Evolutionary conservation across 2,329 filamentous ascomycete species (phyloP).

Genomic region (Boeremia lycopersici): DNA sequence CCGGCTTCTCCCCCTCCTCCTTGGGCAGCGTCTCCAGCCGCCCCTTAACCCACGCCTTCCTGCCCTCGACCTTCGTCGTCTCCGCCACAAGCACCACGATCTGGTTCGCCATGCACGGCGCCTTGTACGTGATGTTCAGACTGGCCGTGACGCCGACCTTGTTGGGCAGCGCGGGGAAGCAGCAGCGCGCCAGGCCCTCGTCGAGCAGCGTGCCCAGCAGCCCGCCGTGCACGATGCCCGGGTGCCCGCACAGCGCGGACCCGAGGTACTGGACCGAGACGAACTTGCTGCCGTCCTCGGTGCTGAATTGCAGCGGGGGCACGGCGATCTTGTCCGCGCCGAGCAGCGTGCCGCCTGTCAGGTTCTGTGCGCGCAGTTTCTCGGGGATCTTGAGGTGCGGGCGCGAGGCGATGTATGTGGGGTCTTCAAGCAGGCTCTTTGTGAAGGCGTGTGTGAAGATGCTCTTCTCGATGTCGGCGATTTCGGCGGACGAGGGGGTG

Average conservation of each 20-base stretch:
- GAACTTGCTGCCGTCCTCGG: constrained; percentile 56
- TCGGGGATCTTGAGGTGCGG: constrained; percentile 87
- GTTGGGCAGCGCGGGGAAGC: constrained; percentile 85
- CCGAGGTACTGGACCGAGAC: constrained; percentile 80
- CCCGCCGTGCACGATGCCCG: constrained; percentile 88
- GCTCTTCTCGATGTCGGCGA: constrained; percentile 68
- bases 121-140: constrained; percentile 80
- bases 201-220: constrained; percentile 91
- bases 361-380: constrained; percentile 70
- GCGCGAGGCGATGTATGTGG: constrained; percentile 74
- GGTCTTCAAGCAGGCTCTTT: constrained; percentile 67
- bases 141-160: constrained; percentile 86
- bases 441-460: constrained; percentile 80
- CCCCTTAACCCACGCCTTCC: constrained; percentile 94
- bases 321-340: constrained; percentile 79
- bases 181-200: constrained; percentile 85
- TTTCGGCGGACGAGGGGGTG: constrained; percentile 58
- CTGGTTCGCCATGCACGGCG: constrained; percentile 74
- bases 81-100: constrained; percentile 80
- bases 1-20: constrained; percentile 65
- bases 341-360: constrained; percentile 80
- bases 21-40: constrained; percentile 82
- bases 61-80: constrained; percentile 84
- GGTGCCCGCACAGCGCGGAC: constrained; percentile 81
- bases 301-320: constrained; percentile 76